Percentiles rank a stretch among this genome's conserved stretches.
Evolutionary conservation across 306 rosid genomes (phyloP).

Genomic region (Lupinus albus): DNA sequence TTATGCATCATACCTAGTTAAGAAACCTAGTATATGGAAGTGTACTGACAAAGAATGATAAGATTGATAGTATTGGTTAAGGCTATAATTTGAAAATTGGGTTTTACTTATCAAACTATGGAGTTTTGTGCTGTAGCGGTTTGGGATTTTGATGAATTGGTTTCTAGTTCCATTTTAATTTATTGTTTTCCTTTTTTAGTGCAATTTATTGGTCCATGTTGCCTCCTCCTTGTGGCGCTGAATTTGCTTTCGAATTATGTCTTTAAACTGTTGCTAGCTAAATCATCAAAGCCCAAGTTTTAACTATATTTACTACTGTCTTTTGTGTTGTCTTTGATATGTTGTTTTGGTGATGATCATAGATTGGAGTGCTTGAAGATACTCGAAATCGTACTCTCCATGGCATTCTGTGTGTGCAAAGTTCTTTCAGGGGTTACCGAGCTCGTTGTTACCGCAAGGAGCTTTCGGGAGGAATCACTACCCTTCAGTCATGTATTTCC

Average conservation of each 20-base stretch:
- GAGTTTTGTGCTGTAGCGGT: constrained; percentile 4
- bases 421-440: constrained; percentile 94
- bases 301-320: background rate
- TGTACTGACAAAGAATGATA: constrained; percentile 24
- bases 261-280: constrained; percentile 29
- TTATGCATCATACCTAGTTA: constrained; percentile 5
- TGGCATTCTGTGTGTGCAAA: constrained; percentile 89
- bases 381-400: constrained; percentile 93
- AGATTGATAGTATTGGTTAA: constrained; percentile 22
- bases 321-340: background rate
- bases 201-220: constrained; percentile 27
- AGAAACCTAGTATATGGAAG: background rate
- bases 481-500: constrained; percentile 85
- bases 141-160: background rate
- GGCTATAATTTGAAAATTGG: constrained; percentile 14
- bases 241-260: constrained; percentile 6
- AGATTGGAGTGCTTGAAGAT: constrained; percentile 98
- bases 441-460: constrained; percentile 71
- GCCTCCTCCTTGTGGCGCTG: background rate
- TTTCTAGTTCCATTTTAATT: background rate
- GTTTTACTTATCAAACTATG: constrained; percentile 11
- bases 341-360: constrained; percentile 37
- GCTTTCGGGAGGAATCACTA: constrained; percentile 66
- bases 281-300: constrained; percentile 11
- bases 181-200: constrained; percentile 23